Evolutionary conservation across 768 basidiomycete species (phyloP).

Genomic region (Suillus subluteus): DNA sequence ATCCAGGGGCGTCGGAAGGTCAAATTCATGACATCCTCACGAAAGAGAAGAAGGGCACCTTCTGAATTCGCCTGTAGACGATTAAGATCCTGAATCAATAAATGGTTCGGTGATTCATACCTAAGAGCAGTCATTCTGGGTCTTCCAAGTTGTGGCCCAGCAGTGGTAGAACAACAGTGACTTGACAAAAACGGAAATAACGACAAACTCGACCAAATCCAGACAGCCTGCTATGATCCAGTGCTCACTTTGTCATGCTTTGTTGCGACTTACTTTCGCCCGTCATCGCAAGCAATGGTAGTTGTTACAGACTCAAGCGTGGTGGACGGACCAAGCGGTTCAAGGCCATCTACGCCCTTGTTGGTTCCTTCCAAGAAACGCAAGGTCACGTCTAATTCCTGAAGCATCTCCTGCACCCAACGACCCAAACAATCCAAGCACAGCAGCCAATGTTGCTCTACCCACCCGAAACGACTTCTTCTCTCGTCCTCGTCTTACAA

Average conservation of each 20-base stretch:
- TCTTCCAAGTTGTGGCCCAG: neutral
- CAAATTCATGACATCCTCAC: conserved; percentile 10
- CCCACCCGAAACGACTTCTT: conserved; percentile 70
- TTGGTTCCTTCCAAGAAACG: conserved; percentile 44
- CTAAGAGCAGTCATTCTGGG: conserved; percentile 43
- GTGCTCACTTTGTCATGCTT: neutral
- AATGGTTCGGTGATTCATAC: conserved; percentile 23
- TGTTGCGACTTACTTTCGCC: neutral
- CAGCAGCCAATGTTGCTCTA: conserved; percentile 53
- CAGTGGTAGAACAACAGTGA: conserved; percentile 7
- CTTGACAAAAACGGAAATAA: neutral
- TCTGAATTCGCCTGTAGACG: conserved; percentile 69
- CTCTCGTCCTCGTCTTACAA: conserved; percentile 67
- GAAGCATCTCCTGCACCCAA: conserved; percentile 62
- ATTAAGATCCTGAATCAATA: conserved; percentile 9
- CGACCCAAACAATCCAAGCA: conserved; percentile 44
- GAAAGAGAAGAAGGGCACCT: conserved; percentile 44
- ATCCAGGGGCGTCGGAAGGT: conserved; percentile 17
- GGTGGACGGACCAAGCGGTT: neutral
- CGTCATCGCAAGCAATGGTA: conserved; percentile 5
- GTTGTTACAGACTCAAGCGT: neutral
- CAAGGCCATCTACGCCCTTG: conserved; percentile 33
- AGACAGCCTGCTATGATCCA: neutral
- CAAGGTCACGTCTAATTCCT: conserved; percentile 49
- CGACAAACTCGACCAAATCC: conserved; percentile 5